A percentile compares a stretch with the other conserved stretches of the same genome.
Evolutionary conservation across 768 basidiomycete species (phyloP).

Genomic region (Artomyces pyxidatus): DNA sequence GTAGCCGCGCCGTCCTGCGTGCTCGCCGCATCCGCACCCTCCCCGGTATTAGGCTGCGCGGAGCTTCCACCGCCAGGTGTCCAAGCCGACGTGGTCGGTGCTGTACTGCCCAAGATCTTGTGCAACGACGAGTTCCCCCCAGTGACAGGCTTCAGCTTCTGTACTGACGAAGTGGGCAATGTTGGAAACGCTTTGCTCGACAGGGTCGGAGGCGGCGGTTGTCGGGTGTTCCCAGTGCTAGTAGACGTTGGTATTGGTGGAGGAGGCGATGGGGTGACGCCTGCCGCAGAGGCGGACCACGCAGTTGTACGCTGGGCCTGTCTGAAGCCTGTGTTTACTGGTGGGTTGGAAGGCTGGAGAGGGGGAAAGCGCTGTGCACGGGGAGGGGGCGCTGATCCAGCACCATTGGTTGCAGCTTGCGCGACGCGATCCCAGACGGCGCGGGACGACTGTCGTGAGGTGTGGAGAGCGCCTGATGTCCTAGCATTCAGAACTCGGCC

Average conservation of each 20-base stretch:
- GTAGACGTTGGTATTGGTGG: constrained; percentile 8
- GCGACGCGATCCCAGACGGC: constrained; percentile 86
- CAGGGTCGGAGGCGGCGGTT: constrained; percentile 28
- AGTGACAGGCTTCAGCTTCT: constrained; percentile 36
- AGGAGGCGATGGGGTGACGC: constrained; percentile 17
- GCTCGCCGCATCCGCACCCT: constrained; percentile 8
- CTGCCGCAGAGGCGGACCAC: constrained; percentile 19
- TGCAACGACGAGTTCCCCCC: constrained; percentile 59
- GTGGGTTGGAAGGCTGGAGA: constrained; percentile 15
- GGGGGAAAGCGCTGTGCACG: constrained; percentile 24
- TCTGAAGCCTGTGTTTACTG: constrained; percentile 27
- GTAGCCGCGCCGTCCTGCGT: constrained; percentile 10
- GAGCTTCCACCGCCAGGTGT: constrained; percentile 4
- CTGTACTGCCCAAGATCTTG: constrained; percentile 53
- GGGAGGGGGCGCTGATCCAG: constrained; percentile 22
- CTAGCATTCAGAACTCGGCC: constrained; percentile 84
- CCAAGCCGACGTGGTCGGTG: constrained; percentile 28
- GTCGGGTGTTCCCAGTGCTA: constrained; percentile 4
- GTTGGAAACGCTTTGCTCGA: constrained; percentile 61
- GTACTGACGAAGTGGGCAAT: constrained; percentile 39
- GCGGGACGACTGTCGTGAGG: constrained; percentile 48
- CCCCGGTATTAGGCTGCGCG: too few relatives aligned
- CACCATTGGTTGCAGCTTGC: constrained; percentile 53
- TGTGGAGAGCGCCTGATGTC: constrained; percentile 54
- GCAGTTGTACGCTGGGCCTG: constrained; percentile 13